Base-by-base conservation (phyloP, 495 filamentous ascomycete genomes). In the Chaetomidium leptoderma region DNA sequence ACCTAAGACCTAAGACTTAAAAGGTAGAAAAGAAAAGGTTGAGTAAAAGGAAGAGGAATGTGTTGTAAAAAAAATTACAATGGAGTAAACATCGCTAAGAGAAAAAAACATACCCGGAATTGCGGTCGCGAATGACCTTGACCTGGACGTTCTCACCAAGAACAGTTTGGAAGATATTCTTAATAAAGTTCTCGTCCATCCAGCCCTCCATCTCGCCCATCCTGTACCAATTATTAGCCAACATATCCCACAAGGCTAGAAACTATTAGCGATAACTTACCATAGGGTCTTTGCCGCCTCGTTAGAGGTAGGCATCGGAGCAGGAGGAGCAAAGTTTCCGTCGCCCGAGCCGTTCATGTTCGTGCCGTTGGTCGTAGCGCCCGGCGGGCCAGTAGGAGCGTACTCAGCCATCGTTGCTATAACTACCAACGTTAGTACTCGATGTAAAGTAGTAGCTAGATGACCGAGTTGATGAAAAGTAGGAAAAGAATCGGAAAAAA, bases 71-170 rank as follows among this genome's bases (percentile, higher is more conserved):
- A 23, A 6, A 43, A 23, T 6, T 43, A 9, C 21, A 10, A 21
- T 43, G 2, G 4, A 46, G 2, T 16, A n/a, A 9, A 27, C 10
- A 8, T 8, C 1, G 11, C 6, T 9, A 19, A 29, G 23, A 33
- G n/a, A 1, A 1, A 36, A 33, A 59, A 67, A 71, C 89, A 72
- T 86, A 97, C 92, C 93, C 93, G 73, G 93, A 97, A 71, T 96
- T 96, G 74, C 96, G 96, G 78, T 99, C 93, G 58, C 93, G 91
- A 66, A 99, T 99, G 84, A 99, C 96, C 83, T 99, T 99, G 45
- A 99, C 93, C 66, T 97, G 97, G 65, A 99, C 93, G 60, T 82
- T 81, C 77, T 97, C 92, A 55, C 85, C 90, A 78, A 96, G 85
- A 24, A 76, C 70, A 65, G 87, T 86, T 72, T 85, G 88, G 86